Evolutionary conservation across 148 eudicot genomes (phyloP).

Genomic region (Polygonum aviculare): DNA sequence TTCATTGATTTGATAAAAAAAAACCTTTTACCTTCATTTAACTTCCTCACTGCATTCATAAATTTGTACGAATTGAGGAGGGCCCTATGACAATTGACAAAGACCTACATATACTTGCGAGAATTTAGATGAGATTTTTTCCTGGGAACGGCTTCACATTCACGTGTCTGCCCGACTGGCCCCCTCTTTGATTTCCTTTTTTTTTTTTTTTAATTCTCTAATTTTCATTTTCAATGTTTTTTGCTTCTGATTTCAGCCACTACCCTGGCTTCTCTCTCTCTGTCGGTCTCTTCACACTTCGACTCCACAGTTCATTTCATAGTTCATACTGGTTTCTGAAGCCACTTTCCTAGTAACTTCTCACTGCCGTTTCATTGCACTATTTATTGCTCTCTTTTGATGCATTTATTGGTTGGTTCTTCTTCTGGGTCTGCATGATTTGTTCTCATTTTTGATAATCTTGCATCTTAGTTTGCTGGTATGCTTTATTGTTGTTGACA

Average conservation of each 20-base stretch:
- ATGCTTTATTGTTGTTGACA: neutral
- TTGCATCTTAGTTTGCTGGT: neutral
- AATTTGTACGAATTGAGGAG: neutral
- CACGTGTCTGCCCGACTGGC: neutral
- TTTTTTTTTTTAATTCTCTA: neutral
- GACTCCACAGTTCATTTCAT: conserved; percentile 1
- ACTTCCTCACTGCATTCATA: too few relatives aligned
- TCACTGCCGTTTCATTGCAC: neutral
- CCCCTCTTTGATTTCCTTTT: neutral
- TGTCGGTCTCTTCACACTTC: neutral
- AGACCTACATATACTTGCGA: neutral
- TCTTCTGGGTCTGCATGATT: neutral
- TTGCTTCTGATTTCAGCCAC: conserved; percentile 8
- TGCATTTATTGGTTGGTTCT: conserved; percentile 1
- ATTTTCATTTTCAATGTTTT: neutral
- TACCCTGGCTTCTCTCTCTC: neutral
- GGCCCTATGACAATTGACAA: neutral
- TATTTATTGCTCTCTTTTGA: neutral
- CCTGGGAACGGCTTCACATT: neutral
- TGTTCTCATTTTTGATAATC: conserved; percentile 1
- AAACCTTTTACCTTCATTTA: too few relatives aligned
- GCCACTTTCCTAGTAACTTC: conserved; percentile 3
- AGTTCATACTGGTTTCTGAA: neutral
- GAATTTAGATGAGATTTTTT: neutral
- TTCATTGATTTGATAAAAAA: too few relatives aligned